phyloP scores from a whole-genome alignment of 805 yeast species.

The Teunomyces aglyptinius region DNA sequence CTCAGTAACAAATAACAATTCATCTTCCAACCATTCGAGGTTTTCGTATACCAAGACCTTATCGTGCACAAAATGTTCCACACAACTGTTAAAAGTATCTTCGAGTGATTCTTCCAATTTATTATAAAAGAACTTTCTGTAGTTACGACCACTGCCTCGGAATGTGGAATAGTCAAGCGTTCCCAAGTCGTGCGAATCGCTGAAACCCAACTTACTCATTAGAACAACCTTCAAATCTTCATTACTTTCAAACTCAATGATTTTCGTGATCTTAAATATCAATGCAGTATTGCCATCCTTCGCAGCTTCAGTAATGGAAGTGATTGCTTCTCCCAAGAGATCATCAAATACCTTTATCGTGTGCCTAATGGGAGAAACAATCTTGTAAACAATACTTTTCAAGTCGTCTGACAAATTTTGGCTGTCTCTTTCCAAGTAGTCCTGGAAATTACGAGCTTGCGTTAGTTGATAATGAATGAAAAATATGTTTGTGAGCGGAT shows the following conservation, averaged over 20 bases:
- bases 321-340: constrained; percentile 62
- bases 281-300: constrained; percentile 66
- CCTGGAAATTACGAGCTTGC: constrained; percentile 73
- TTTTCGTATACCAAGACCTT: constrained; percentile 64
- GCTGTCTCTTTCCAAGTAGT: constrained; percentile 63
- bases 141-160: constrained; percentile 50
- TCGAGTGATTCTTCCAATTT: constrained; percentile 58
- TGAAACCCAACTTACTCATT: constrained; percentile 30
- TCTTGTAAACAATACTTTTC: constrained; percentile 58
- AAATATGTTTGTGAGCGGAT: constrained; percentile 55
- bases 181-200: constrained; percentile 13
- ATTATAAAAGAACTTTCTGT: constrained; percentile 57
- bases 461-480: constrained; percentile 69
- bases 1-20: constrained; percentile 62
- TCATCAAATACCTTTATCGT: constrained; percentile 60
- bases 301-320: constrained; percentile 67
- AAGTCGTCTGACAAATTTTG: constrained; percentile 55
- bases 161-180: constrained; percentile 27
- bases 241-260: constrained; percentile 75
- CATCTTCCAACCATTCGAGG: constrained; percentile 82
- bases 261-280: constrained; percentile 68
- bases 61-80: constrained; percentile 47
- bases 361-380: constrained; percentile 45
- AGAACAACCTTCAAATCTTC: constrained; percentile 60
- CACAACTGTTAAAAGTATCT: constrained; percentile 68